Evolutionary conservation across 495 filamentous ascomycete species (phyloP), one percentile per base, ranked within the genome.

Genomic region (Amniculicola lignicola): DNA sequence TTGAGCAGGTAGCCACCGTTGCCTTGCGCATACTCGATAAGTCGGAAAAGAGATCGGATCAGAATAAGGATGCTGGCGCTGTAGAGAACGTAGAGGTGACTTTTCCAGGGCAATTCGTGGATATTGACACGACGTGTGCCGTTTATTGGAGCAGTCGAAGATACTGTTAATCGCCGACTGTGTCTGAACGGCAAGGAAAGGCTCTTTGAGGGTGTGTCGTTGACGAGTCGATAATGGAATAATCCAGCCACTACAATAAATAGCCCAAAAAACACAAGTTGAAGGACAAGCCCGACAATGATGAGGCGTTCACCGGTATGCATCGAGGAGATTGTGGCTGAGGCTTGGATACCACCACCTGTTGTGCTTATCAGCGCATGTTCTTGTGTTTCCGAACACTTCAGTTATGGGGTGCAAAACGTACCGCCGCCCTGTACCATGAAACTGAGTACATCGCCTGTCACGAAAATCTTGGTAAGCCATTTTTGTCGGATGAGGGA

Each of bases 11-110:
- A 74, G 5, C 81, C 80, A 10, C 73, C 68, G 29, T 75, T 66
- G 0, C 85, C 83, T 61, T 78, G 67, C 0, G 75, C 15, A 50
- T 82, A 88, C 69, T 88, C 85, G 14, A 84, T 68, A 15, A 82
- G 71, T 19, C 84, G 74, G 58, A 86, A 79, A 7, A 85, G 51
- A 4, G 74, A 79, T 7, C 85, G 75, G 1, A 85, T 60, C 49
- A 87, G 54, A 51, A 88, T 85, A 2, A 86, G 66, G 0, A 59
- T 64, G 49, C 73, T 77, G 7, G 72, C 71, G 9, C 31, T 40
- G 62, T 85, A 86, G 3, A 86, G 73, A 22, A 76, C 67, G 15
- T 64, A 47, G 41, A 85, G 62, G 43, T 79, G 70, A 14, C 66
- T 67, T 46, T 66, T 56, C 84, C 84, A 87, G 9, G 43, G 43